phyloP scores from a whole-genome alignment of 345 rosid genomes.

The Draba incana region DNA sequence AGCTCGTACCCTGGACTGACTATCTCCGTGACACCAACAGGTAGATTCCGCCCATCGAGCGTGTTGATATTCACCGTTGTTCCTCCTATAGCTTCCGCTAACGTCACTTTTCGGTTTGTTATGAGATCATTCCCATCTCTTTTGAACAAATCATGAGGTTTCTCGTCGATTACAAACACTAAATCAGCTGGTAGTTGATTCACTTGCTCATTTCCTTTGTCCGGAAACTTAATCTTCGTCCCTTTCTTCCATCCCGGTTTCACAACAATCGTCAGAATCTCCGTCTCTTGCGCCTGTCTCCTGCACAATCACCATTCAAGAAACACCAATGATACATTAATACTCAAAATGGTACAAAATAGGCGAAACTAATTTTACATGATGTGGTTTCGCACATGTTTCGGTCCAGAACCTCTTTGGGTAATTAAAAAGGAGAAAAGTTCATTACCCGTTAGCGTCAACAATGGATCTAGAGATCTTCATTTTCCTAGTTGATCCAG shows the following conservation, averaged over 20 bases:
- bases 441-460: conserved; percentile 63
- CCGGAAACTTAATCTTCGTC: conserved; percentile 89
- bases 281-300: conserved; percentile 72
- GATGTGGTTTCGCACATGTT: too few species aligned
- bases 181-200: conserved; percentile 93
- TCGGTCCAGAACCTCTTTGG: too few species aligned
- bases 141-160: conserved; percentile 64
- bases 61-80: conserved; percentile 63
- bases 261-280: conserved; percentile 81
- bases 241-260: conserved; percentile 99
- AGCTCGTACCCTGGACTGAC: conserved; percentile 86
- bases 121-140: conserved; percentile 88
- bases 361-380: too few species aligned
- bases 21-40: conserved; percentile 66
- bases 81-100: conserved; percentile 91
- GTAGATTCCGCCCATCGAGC: conserved; percentile 67
- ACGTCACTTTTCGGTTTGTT: conserved; percentile 54
- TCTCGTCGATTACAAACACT: conserved; percentile 85
- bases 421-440: neutral
- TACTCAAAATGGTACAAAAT: neutral
- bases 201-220: conserved; percentile 90
- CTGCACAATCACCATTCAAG: conserved; percentile 42
- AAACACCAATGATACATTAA: conserved; percentile 8
- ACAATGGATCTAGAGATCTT: conserved; percentile 90
- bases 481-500: conserved; percentile 97